Conservation (phyloP, 1,139 yeast species). For the Pichia sp. region DNA sequence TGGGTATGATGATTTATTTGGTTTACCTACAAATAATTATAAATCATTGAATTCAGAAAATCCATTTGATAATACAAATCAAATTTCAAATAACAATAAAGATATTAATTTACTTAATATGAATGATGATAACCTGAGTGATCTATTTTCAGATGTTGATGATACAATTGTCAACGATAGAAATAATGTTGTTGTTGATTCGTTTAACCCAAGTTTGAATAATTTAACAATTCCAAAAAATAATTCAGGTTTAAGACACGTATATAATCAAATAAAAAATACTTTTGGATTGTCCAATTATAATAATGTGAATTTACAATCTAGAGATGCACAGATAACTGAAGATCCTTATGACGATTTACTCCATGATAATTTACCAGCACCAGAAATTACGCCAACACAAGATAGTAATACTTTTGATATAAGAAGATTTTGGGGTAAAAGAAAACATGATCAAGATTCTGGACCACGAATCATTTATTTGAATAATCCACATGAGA, state of each 20-base stretch:
- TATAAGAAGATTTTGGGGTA: constrained; percentile 33
- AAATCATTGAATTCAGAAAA: constrained; percentile 6
- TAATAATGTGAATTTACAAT: constrained; percentile 20
- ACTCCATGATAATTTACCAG: constrained; percentile 22
- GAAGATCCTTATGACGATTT: constrained; percentile 20
- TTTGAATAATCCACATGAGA: constrained; percentile 55
- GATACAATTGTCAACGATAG: constrained; percentile 13
- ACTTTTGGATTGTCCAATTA: constrained; percentile 24
- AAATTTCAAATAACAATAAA: background rate
- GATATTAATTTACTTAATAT: background rate
- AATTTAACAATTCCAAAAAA: constrained; percentile 10
- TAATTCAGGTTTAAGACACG: constrained; percentile 20
- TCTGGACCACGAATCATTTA: constrained; percentile 61
- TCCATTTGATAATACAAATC: constrained; percentile 13
- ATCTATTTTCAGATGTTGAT: constrained; percentile 13
- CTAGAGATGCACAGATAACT: constrained; percentile 1
- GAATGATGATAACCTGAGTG: constrained; percentile 6
- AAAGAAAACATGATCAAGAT: constrained; percentile 30
- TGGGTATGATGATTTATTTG: constrained; percentile 5
- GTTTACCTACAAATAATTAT: background rate
- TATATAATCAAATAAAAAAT: constrained; percentile 23
- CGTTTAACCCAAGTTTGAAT: constrained; percentile 3
- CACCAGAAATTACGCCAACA: constrained; percentile 16
- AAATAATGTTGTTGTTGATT: constrained; percentile 1
- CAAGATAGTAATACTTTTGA: constrained; percentile 23